Evolutionary conservation across 1,139 yeast genomes (phyloP).

Genomic region (Geotrichum bryndzae): DNA sequence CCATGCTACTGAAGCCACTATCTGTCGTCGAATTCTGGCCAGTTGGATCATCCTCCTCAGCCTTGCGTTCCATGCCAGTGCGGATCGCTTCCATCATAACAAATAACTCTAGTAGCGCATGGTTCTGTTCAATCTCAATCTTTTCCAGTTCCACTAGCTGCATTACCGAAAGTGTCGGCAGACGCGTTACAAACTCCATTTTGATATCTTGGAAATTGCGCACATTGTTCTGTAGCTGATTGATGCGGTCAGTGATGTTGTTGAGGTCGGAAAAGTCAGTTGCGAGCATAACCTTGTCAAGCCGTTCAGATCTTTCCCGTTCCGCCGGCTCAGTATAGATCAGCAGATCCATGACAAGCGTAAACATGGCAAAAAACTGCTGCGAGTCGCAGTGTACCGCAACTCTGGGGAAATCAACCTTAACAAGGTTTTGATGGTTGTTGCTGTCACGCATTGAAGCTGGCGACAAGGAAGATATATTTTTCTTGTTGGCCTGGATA

Average conservation of each 20-base stretch:
- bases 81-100: constrained; percentile 63
- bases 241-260: constrained; percentile 49
- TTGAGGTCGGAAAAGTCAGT: constrained; percentile 61
- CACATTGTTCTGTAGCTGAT: constrained; percentile 52
- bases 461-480: constrained; percentile 7
- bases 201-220: constrained; percentile 43
- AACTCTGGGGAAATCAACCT: constrained; percentile 62
- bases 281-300: constrained; percentile 61
- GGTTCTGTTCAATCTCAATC: constrained; percentile 53
- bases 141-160: constrained; percentile 32
- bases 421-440: constrained; percentile 39
- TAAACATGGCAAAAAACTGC: constrained; percentile 64
- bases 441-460: constrained; percentile 30
- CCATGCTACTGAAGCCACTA: constrained; percentile 31
- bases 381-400: constrained; percentile 64
- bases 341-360: constrained; percentile 58
- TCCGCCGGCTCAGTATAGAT: constrained; percentile 59
- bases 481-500: constrained; percentile 26
- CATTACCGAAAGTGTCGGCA: constrained; percentile 26
- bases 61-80: constrained; percentile 40
- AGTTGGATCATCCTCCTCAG: constrained; percentile 38
- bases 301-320: constrained; percentile 50
- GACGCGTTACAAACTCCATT: constrained; percentile 38
- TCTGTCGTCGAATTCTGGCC: constrained; percentile 35
- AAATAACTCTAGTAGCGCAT: constrained; percentile 51